Base-by-base conservation (phyloP, 2,329 filamentous ascomycete species). In the Colletotrichum liaoningense region DNA sequence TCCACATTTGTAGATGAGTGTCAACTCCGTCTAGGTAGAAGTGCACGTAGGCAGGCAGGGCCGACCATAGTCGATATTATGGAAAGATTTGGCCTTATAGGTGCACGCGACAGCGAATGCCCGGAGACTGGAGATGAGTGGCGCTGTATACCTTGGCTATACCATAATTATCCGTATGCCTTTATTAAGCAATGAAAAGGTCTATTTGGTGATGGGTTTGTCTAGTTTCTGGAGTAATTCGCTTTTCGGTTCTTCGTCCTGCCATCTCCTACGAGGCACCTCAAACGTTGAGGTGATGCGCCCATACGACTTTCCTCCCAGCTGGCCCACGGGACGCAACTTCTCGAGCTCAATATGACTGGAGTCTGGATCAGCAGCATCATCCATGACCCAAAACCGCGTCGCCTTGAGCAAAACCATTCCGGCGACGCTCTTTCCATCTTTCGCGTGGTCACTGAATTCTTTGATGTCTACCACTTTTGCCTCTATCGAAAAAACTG, bases 261-360 rank as follows among this genome's bases (percentile, higher is more conserved):
- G 55, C 77, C 78, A 79, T 14, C 52, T 73, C 19, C 79, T 73
- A 22, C 52, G 52, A 22, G 88, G 89, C 26, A 97, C 82, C 85
- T 98, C 95, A 33, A 94, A 84, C 0, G 85, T 93, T 74, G 95
- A 91, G 0, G 89, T 91, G 0, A 89, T 85, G 42, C 95, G 88
- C 0, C 88, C 93, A 80, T 98, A 98, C 0, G 93, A 93, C 77
- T 98, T 97, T 1, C 96, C 96, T 28, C 95, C 96, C 28, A 98
- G 78, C 54, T 95, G 90, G 73, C 90, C 90, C 19, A 98, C 88
- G 0, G 96, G 95, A 74, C 90, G 90, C 72, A 98, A 83, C 11
- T 97, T 87, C 83, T 92, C 57, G 5, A 56, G 5, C 81, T 97
- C 93, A 70, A 98, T 86, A 55, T 93, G 78, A 76, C 91, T 94